Evolutionary conservation across 2,329 filamentous ascomycete genomes (phyloP).

Genomic region (Microsporum canis): DNA sequence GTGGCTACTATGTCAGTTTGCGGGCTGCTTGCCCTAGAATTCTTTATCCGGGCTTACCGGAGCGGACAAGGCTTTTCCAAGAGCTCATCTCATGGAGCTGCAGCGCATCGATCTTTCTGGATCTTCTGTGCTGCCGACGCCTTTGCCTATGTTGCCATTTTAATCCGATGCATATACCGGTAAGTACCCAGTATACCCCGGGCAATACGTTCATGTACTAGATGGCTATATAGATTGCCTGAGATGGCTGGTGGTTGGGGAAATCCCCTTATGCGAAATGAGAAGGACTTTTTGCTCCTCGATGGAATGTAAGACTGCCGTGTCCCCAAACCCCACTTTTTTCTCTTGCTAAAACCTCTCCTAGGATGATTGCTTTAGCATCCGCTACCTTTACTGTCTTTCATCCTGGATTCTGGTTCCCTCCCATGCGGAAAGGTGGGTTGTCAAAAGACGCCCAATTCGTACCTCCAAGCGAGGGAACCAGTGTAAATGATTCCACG

Average conservation of each 20-base stretch:
- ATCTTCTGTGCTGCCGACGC: conserved; percentile 21
- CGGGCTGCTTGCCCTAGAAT: conserved; percentile 29
- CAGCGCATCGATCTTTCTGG: conserved; percentile 19
- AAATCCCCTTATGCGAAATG: conserved; percentile 36
- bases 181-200: conserved; percentile 16
- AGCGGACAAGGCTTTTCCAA: conserved; percentile 17
- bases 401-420: conserved; percentile 34
- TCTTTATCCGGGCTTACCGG: conserved; percentile 33
- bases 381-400: conserved; percentile 32
- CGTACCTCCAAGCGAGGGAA: not conserved
- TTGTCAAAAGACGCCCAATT: not conserved
- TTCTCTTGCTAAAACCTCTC: not conserved
- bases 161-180: conserved; percentile 37
- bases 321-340: not conserved
- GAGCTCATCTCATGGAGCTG: conserved; percentile 20
- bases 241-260: conserved; percentile 43
- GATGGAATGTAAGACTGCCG: conserved; percentile 36
- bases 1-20: conserved; percentile 40
- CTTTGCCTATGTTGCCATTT: conserved; percentile 30
- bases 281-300: conserved; percentile 38
- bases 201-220: not conserved
- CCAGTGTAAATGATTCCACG: not conserved
- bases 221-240: conserved; percentile 29
- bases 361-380: conserved; percentile 37
- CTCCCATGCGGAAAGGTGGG: conserved; percentile 3